Evolutionary conservation across 306 rosid species (phyloP).

Genomic region (Arachis hypogaea): DNA sequence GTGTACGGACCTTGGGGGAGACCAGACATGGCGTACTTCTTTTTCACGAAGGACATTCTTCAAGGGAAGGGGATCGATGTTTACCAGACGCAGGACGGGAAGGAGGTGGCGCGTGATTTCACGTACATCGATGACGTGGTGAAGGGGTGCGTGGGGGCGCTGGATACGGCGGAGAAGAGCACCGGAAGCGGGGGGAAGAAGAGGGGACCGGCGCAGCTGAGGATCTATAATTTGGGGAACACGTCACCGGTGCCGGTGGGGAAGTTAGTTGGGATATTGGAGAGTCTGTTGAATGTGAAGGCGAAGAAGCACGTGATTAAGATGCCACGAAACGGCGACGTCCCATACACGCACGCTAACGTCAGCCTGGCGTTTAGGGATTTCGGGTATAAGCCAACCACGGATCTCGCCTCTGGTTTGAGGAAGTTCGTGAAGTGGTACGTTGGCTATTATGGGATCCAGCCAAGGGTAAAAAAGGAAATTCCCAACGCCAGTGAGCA

Average conservation of each 20-base stretch:
- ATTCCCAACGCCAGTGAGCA: slow-evolving; percentile 4
- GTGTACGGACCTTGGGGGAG: slow-evolving; percentile 93
- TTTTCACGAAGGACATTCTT: slow-evolving; percentile 80
- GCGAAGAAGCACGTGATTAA: slow-evolving; percentile 77
- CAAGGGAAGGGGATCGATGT: slow-evolving; percentile 72
- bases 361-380: slow-evolving; percentile 73
- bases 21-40: slow-evolving; percentile 95
- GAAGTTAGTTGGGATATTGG: slow-evolving; percentile 65
- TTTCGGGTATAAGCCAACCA: slow-evolving; percentile 72
- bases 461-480: slow-evolving; percentile 67
- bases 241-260: slow-evolving; percentile 92
- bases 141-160: slow-evolving; percentile 70
- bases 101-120: slow-evolving; percentile 97
- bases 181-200: slow-evolving; percentile 89
- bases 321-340: slow-evolving; percentile 94
- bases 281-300: slow-evolving; percentile 50
- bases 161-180: slow-evolving; percentile 79
- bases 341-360: slow-evolving; percentile 86
- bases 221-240: slow-evolving; percentile 81
- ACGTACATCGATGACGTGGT: slow-evolving; percentile 88
- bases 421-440: slow-evolving; percentile 93
- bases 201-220: slow-evolving; percentile 62
- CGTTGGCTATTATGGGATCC: slow-evolving; percentile 76
- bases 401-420: slow-evolving; percentile 75
- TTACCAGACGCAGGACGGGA: slow-evolving; percentile 65